phyloP scores from a whole-genome alignment of 129 eudicot species.

The Daucus carota region DNA sequence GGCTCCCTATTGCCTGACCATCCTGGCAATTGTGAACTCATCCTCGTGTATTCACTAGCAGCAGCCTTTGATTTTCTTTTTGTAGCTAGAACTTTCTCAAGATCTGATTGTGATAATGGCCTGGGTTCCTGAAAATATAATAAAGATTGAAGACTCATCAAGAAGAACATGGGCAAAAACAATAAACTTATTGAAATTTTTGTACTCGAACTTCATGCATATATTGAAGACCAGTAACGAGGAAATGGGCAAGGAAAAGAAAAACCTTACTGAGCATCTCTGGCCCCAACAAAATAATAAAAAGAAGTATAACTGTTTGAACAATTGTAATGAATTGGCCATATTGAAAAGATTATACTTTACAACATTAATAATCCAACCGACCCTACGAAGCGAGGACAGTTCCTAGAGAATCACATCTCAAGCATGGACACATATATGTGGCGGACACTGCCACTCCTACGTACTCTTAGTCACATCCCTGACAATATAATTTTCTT shows the following conservation, averaged over 20 bases:
- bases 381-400: neutral
- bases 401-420: neutral
- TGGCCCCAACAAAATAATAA: neutral
- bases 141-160: neutral
- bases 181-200: neutral
- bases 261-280: neutral
- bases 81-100: constrained; percentile 56
- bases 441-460: neutral
- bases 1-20: constrained; percentile 44
- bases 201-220: neutral
- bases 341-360: neutral
- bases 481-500: too few species aligned
- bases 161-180: neutral
- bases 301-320: neutral
- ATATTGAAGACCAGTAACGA: neutral
- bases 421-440: neutral
- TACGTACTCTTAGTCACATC: neutral
- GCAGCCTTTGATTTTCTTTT: constrained; percentile 57
- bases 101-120: constrained; percentile 58
- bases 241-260: neutral
- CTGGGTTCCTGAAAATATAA: constrained; percentile 49
- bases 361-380: neutral
- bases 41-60: constrained; percentile 55
- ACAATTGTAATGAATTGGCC: neutral
- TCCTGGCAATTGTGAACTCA: constrained; percentile 32